These are phyloP conservation scores for Priceomyces melissophilus DNA, from an alignment of 805 yeast species.

Conservation along the genomic window DNA sequence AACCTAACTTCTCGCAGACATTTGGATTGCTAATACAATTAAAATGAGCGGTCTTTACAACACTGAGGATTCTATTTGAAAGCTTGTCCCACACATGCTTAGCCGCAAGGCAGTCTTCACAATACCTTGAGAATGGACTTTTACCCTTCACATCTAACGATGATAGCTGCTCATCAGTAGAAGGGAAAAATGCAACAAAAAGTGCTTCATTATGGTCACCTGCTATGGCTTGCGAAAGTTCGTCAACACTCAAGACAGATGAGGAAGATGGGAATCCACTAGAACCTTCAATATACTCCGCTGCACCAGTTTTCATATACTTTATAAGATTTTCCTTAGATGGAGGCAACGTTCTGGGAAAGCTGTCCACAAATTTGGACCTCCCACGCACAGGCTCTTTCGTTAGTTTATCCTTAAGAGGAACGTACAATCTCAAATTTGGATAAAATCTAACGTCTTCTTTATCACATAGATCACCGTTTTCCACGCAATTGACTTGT, in stretches of 20 bases:
- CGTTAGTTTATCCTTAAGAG: slow-evolving; percentile 33
- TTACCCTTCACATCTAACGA: slow-evolving; percentile 28
- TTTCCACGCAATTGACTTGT: slow-evolving; percentile 81
- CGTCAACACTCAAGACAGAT: slow-evolving; percentile 33
- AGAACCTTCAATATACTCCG: slow-evolving; percentile 40
- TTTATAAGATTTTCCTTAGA: slow-evolving; percentile 47
- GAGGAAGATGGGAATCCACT: slow-evolving; percentile 42
- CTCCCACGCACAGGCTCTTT: slow-evolving; percentile 24
- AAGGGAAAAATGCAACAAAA: slow-evolving; percentile 67
- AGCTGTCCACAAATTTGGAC: slow-evolving; percentile 35
- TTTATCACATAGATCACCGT: slow-evolving; percentile 79
- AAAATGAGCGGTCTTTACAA: slow-evolving; percentile 50
- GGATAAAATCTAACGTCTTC: slow-evolving; percentile 72
- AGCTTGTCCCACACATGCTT: slow-evolving; percentile 57
- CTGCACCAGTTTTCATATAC: slow-evolving; percentile 53
- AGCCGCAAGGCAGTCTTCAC: slow-evolving; percentile 50
- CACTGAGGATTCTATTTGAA: slow-evolving; percentile 43
- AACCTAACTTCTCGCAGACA: slow-evolving; percentile 53
- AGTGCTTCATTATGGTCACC: slow-evolving; percentile 50
- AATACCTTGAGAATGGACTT: slow-evolving; percentile 32
- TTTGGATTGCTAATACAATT: slow-evolving; percentile 52
- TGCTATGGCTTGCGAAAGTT: slow-evolving; percentile 46
- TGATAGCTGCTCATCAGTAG: slow-evolving; percentile 40
- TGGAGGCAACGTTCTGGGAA: slow-evolving; percentile 45
- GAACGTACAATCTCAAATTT: slow-evolving; percentile 63